Evolutionary conservation across 2,329 filamentous ascomycete species (phyloP), one percentile per base, ranked within the genome.

Genomic region (Claviceps sorghi): DNA sequence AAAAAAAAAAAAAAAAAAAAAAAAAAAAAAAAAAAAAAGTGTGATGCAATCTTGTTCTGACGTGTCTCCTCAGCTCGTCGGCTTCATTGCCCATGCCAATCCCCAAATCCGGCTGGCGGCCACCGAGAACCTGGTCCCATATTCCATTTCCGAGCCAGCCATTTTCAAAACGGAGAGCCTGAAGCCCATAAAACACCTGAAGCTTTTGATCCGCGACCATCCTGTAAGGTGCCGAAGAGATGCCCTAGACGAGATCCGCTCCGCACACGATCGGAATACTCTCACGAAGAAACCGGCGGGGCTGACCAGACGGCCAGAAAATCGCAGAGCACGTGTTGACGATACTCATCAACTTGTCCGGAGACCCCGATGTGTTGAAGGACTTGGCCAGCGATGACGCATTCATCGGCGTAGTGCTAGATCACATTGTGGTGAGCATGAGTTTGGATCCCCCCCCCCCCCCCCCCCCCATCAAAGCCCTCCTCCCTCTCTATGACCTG

Each of bases 321-420:
- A 95, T 96, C 55, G 86, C 91, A n/a, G 88, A 93, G 65, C 86
- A 95, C 80, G 90, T 86, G 40, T 71, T 96, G 59, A 94, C 83
- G 15, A 91, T 96, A 59, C 82, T 98, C 56, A 79, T 97, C 61
- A 96, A 95, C 65, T 73, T 93, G 17, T 84, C 86, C 1, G 80
- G 80, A 17, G 90, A 97, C 60, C 71, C 73, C 13, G 86, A 90
- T 51, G 74, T 97, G 3, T 72, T 95, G 42, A 77, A 86, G 57
- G 73, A 72, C 50, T 72, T 97, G 22, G 83, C 82, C 0, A 79
- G 78, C 19, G 91, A 98, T 64, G 84, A 95, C 53, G 79, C 76
- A 26, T 95, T 97, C 58, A 66, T 97, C 10, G 83, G 89, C 55
- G 75, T 79, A 2, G 65, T 96, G 7, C 72, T 97, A 19, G 69